A percentile compares a stretch with the other conserved stretches of the same genome.
phyloP scores from a whole-genome alignment of 805 yeast genomes.

The Starmerella sirachaensis region DNA sequence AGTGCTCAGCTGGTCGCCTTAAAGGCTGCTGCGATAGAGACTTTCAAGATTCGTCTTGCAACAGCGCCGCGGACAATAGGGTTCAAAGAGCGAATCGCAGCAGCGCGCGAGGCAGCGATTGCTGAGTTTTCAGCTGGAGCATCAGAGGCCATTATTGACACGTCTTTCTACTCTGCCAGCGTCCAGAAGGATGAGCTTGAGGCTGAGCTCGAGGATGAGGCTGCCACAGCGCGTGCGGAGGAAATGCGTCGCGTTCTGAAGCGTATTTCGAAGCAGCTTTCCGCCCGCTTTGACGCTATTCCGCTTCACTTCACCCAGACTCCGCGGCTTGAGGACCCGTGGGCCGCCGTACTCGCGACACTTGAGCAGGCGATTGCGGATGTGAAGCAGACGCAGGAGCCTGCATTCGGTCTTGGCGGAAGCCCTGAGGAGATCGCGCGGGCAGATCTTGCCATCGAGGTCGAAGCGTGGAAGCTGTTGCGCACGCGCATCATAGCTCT shows the following conservation, averaged over 20 bases:
- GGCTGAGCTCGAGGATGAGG: constrained; percentile 29
- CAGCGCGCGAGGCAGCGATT: constrained; percentile 21
- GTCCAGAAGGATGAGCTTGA: constrained; percentile 24
- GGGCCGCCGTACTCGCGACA: constrained; percentile 45
- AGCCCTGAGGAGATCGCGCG: constrained; percentile 32
- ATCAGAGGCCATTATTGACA: constrained; percentile 29
- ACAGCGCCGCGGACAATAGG: constrained; percentile 2
- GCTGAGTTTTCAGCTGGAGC: constrained; percentile 29
- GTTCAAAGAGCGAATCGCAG: constrained; percentile 25
- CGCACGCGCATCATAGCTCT: constrained; percentile 47
- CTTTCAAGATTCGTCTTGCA: constrained; percentile 19
- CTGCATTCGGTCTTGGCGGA: constrained; percentile 50
- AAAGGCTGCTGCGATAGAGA: constrained; percentile 28
- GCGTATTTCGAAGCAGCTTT: constrained; percentile 30
- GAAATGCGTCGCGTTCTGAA: constrained; percentile 31
- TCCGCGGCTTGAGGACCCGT: constrained; percentile 43
- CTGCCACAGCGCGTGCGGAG: constrained; percentile 24
- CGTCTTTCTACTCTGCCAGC: constrained; percentile 19
- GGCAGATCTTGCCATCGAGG: constrained; percentile 36
- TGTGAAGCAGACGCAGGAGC: constrained; percentile 27
- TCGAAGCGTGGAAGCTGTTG: constrained; percentile 54
- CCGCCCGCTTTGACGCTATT: constrained; percentile 28
- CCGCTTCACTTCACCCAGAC: constrained; percentile 27
- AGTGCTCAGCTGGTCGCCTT: constrained; percentile 33
- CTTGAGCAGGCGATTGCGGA: constrained; percentile 33